A percentile compares a stretch with the other conserved stretches of the same genome.
Evolutionary conservation across 441 rosid genomes (phyloP).

Genomic region (Macaranga tanarius): DNA sequence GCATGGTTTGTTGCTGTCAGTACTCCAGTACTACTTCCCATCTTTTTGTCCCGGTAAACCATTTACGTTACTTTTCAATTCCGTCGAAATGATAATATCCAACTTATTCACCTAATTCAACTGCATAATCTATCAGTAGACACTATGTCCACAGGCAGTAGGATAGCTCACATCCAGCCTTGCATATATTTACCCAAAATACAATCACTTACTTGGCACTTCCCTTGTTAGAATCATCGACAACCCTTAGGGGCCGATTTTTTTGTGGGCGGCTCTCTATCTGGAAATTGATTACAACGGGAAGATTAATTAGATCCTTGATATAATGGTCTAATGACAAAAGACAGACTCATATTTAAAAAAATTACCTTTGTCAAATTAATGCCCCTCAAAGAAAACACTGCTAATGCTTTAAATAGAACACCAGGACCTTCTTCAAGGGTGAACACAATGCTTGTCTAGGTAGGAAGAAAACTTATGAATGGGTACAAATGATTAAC

Average conservation of each 20-base stretch:
- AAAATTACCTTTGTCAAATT: constrained; percentile 65
- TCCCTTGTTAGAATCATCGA: constrained; percentile 76
- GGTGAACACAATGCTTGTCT: constrained; percentile 95
- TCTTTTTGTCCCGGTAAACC: neutral
- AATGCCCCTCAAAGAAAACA: constrained; percentile 77
- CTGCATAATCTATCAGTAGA: neutral
- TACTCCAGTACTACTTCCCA: neutral
- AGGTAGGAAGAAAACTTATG: constrained; percentile 12
- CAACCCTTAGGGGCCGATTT: constrained; percentile 65
- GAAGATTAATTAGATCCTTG: constrained; percentile 8
- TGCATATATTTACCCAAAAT: neutral
- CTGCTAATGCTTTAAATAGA: constrained; percentile 88
- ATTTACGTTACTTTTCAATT: neutral
- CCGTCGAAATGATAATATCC: neutral
- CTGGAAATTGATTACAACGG: constrained; percentile 38
- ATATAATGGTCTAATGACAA: constrained; percentile 6
- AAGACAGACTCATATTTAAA: constrained; percentile 4
- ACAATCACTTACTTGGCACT: constrained; percentile 62
- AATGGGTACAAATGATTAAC: constrained; percentile 2
- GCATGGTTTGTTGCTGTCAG: neutral
- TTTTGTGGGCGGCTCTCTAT: constrained; percentile 88
- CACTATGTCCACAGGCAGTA: neutral
- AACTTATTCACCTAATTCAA: neutral
- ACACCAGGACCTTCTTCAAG: constrained; percentile 91
- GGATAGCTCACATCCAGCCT: neutral